Percentiles rank a stretch among this genome's conserved stretches.
These are phyloP conservation scores for Neonothopanus nambi DNA, from an alignment of 1,284 basidiomycete genomes.

Conservation along the genomic window DNA sequence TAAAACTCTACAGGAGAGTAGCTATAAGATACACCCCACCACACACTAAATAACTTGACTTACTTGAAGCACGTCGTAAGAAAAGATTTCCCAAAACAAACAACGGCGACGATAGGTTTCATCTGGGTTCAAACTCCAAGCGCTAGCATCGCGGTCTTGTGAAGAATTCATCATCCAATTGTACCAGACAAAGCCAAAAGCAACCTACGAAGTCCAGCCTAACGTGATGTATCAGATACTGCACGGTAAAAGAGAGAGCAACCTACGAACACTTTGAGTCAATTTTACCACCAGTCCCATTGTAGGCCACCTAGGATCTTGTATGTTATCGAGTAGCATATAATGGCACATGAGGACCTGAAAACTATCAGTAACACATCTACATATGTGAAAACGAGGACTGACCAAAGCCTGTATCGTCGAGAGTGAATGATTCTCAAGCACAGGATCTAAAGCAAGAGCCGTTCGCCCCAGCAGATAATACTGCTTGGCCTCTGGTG, in stretches of 20 bases:
- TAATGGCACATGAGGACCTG: constrained; percentile 72
- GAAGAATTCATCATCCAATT: constrained; percentile 6
- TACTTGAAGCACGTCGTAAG: constrained; percentile 54
- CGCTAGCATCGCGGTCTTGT: constrained; percentile 69
- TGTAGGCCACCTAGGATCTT: constrained; percentile 62
- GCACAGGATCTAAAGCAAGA: constrained; percentile 57
- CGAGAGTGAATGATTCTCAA: constrained; percentile 61
- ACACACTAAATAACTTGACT: constrained; percentile 14
- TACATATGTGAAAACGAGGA: background rate
- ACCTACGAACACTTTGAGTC: constrained; percentile 59
- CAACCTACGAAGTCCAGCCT: constrained; percentile 67
- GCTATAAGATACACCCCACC: background rate
- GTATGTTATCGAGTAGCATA: constrained; percentile 67
- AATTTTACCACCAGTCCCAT: constrained; percentile 71
- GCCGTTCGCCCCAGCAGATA: constrained; percentile 61
- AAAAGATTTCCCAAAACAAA: constrained; percentile 64
- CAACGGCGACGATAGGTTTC: constrained; percentile 63
- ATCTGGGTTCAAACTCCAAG: constrained; percentile 59
- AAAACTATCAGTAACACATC: constrained; percentile 22
- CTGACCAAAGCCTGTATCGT: constrained; percentile 66
- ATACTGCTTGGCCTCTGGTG: constrained; percentile 51
- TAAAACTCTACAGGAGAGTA: constrained; percentile 52
- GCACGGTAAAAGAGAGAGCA: background rate
- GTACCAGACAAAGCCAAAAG: background rate
- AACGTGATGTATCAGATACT: constrained; percentile 1